Conservation (phyloP, 176 grass and related monocot species). For the Eragrostis nindensis region DNA sequence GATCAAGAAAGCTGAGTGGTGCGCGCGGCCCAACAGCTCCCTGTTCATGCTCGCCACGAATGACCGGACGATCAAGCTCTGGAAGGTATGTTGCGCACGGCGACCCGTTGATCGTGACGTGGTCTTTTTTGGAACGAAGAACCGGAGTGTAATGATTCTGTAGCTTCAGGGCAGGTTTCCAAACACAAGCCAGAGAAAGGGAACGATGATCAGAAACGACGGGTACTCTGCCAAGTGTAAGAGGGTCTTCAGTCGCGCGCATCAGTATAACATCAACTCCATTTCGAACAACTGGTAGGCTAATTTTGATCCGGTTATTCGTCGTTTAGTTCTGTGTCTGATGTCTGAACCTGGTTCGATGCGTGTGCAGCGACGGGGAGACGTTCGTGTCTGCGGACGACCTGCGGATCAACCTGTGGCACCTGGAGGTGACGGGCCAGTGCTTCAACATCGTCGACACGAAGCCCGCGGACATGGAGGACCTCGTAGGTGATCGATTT, state of each 20-base stretch:
- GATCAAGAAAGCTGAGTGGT: slow-evolving; percentile 64
- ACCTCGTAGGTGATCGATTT: slow-evolving; percentile 72
- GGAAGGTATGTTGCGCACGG: slow-evolving; percentile 49
- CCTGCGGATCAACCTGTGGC: slow-evolving; percentile 66
- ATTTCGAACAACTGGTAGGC: slow-evolving; percentile 56
- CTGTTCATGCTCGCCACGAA: slow-evolving; percentile 58
- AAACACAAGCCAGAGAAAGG: slow-evolving; percentile 28
- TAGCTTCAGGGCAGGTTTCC: slow-evolving; percentile 37
- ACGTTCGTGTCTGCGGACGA: slow-evolving; percentile 68
- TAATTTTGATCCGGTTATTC: too few species aligned
- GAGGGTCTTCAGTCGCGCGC: slow-evolving; percentile 47
- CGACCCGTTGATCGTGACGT: not conserved
- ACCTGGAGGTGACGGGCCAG: slow-evolving; percentile 51
- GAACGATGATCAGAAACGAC: not conserved
- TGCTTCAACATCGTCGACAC: slow-evolving; percentile 64
- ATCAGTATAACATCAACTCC: slow-evolving; percentile 60
- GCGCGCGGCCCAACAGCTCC: slow-evolving; percentile 47
- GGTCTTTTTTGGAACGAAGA: not conserved
- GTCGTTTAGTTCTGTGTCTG: not conserved
- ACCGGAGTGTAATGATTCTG: not conserved
- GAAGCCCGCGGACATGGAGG: slow-evolving; percentile 58
- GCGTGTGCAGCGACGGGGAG: slow-evolving; percentile 47
- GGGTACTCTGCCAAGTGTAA: slow-evolving; percentile 41
- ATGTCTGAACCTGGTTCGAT: too few species aligned
- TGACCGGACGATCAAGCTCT: slow-evolving; percentile 62